Conservation (phyloP, 192 early-diverging fungal genomes). For the Blastocladiella britannica region DNA sequence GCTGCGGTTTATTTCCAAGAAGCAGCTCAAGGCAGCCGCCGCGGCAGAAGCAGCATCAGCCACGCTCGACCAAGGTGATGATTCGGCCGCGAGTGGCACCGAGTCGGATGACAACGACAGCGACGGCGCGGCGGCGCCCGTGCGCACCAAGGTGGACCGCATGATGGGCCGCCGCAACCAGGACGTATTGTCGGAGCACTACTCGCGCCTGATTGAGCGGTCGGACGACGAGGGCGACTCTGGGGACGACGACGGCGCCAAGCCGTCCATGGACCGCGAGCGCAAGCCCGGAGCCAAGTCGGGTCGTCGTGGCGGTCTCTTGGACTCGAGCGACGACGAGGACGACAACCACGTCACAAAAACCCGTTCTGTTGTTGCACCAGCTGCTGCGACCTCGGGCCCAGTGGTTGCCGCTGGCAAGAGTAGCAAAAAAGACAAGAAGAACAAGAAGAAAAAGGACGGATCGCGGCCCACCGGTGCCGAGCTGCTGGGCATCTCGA, state of each 20-base stretch:
- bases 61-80: constrained; percentile 9
- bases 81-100: constrained; percentile 9
- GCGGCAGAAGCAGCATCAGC: neutral
- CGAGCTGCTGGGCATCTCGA: neutral
- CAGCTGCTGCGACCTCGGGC: too few species aligned
- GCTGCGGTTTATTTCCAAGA: constrained; percentile 69
- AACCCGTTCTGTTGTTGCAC: too few species aligned
- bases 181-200: constrained; percentile 75
- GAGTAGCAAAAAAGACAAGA: too few species aligned
- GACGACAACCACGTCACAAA: neutral
- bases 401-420: too few species aligned
- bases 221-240: neutral
- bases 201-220: constrained; percentile 56
- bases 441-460: neutral
- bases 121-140: constrained; percentile 8
- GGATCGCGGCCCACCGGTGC: neutral
- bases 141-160: constrained; percentile 67
- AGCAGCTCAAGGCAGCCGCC: neutral
- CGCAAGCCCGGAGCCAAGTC: neutral
- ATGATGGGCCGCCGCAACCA: constrained; percentile 88
- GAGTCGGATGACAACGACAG: constrained; percentile 14
- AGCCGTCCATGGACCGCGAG: neutral
- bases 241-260: neutral
- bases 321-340: neutral
- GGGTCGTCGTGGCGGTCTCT: too few species aligned